These are phyloP conservation scores for Ganoderma resinaceum DNA, from an alignment of 1,284 basidiomycete genomes.

Conservation along the genomic window DNA sequence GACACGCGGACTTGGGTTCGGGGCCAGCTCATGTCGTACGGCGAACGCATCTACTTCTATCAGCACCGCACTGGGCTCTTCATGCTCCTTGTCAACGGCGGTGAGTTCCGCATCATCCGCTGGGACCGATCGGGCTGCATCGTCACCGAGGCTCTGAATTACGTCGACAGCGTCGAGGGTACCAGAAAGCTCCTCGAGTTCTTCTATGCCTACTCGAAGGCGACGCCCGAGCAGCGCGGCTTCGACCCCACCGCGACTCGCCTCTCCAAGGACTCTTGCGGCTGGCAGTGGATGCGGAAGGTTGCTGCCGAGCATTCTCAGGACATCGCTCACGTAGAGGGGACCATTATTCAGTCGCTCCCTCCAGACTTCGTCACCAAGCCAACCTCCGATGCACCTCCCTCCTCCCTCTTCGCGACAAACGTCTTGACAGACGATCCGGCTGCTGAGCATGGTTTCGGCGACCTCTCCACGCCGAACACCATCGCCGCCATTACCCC, in stretches of 20 bases:
- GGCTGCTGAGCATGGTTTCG: background rate
- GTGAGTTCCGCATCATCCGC: slow-evolving; percentile 3
- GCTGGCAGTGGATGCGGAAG: slow-evolving; percentile 14
- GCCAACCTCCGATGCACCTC: background rate
- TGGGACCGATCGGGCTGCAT: slow-evolving; percentile 8
- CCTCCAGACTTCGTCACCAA: background rate
- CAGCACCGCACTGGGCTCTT: slow-evolving; percentile 6
- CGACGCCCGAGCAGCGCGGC: background rate
- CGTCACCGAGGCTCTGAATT: slow-evolving; percentile 6
- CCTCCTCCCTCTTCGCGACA: background rate
- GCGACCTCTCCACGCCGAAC: background rate
- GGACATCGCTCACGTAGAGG: slow-evolving; percentile 11
- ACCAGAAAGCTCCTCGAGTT: slow-evolving; percentile 9
- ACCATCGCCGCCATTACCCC: background rate
- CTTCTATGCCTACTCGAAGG: slow-evolving; percentile 2
- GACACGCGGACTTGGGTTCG: background rate
- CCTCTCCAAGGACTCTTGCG: slow-evolving; percentile 2
- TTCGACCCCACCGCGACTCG: slow-evolving; percentile 15
- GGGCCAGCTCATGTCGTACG: slow-evolving; percentile 11
- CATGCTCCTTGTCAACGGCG: slow-evolving; percentile 3
- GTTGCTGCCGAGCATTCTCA: background rate
- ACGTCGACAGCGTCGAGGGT: background rate
- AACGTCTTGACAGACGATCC: background rate
- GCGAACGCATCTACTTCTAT: background rate
- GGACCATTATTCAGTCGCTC: background rate